Evolutionary conservation across 2,329 filamentous ascomycete genomes (phyloP), one percentile per base, ranked within the genome.

Genomic region (Coleophoma crateriformis): DNA sequence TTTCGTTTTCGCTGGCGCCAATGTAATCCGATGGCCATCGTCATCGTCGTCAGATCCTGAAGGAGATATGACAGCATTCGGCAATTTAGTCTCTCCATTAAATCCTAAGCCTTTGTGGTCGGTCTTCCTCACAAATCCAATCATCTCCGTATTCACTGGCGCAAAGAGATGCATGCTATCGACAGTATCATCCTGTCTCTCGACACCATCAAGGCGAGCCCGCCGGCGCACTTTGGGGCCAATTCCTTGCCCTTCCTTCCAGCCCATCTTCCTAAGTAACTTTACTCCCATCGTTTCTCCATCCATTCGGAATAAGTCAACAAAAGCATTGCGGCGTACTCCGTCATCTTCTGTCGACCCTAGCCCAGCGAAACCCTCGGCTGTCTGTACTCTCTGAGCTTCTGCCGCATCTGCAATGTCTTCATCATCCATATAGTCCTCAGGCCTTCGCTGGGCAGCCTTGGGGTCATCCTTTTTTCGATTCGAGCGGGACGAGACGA

Each of bases 371-470:
- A 94, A 96, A 0, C 78, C 79, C 47, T 83, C 76, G 0, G 82
- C 76, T 0, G 88, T 95, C 60, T 92, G 80, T 33, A 96, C 70
- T 53, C 79, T 79, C 60, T 84, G 81, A 2, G 86, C 77, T 67
- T 96, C 90, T 50, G 87, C 89, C 0, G 85, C 87, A 65, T 96
- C 90, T 7, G 87, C 88, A 33, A 95, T 74, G 67, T 99, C 94
- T 66, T 99, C 94, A 39, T 96, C 92, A 61, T 99, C 94, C 94
- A 99, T 99, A 60, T 91, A 97, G 64, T 97, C 91, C 67, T 97
- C 90, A 1, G 84, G 81, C 44, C 84, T 82, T 63, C 87, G 83
- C 55, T 77, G 69, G 17, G 59, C 58, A 2, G 70, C 58, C 54
- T 79, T 76, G n/a, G 74, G 51, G 33, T 73, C 75, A 71, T 87